Evolutionary conservation across 768 basidiomycete genomes (phyloP).

Genomic region (Myochromella boudieri): DNA sequence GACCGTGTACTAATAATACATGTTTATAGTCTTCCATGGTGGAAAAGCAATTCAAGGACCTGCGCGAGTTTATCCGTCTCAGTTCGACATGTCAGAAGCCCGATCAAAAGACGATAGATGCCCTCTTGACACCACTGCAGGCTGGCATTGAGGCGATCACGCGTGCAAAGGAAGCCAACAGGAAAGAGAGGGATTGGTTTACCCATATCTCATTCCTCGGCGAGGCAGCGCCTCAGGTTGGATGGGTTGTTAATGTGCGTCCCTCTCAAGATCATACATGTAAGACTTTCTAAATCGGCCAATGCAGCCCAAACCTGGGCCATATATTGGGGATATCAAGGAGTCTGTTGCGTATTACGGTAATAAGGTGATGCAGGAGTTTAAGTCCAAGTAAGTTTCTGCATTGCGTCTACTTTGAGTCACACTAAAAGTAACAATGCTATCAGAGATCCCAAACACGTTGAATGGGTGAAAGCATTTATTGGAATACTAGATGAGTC

Average conservation of each 20-base stretch:
- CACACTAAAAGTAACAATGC: too few relatives aligned
- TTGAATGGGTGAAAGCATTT: conserved; percentile 85
- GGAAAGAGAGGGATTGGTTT: conserved; percentile 80
- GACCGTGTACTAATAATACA: not conserved
- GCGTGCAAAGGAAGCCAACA: conserved; percentile 79
- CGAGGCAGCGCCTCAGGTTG: conserved; percentile 78
- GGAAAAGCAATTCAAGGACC: conserved; percentile 61
- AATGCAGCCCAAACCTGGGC: conserved; percentile 73
- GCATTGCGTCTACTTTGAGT: conserved; percentile 3
- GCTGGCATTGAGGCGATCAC: conserved; percentile 71
- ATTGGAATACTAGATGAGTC: conserved; percentile 71
- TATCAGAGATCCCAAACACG: conserved; percentile 77
- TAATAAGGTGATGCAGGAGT: conserved; percentile 88
- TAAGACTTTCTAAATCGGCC: not conserved
- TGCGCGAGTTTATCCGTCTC: conserved; percentile 67
- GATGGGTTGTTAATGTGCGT: conserved; percentile 86
- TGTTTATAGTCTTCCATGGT: conserved; percentile 62
- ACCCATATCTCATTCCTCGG: conserved; percentile 79
- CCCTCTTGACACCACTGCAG: conserved; percentile 67
- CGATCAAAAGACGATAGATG: conserved; percentile 52
- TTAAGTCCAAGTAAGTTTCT: conserved; percentile 79
- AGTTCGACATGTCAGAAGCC: conserved; percentile 82
- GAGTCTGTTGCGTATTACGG: conserved; percentile 87
- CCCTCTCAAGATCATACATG: not conserved
- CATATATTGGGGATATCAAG: conserved; percentile 79